Evolutionary conservation across 2,329 filamentous ascomycete species (phyloP).

Genomic region (Apiospora rasikravindrae): DNA sequence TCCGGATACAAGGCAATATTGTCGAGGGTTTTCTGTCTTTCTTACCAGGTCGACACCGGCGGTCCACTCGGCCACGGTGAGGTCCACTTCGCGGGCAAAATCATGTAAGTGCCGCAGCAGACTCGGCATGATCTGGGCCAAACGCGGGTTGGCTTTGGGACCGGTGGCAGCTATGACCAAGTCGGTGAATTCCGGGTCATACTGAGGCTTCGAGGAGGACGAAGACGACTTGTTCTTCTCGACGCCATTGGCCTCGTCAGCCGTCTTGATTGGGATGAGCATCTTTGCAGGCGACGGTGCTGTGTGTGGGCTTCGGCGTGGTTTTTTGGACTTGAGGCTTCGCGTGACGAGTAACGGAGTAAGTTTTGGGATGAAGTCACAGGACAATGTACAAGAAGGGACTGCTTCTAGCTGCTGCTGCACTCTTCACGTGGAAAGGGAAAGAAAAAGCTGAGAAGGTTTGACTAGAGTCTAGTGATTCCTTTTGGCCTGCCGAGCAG

Average conservation of each 20-base stretch:
- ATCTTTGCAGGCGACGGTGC: neutral
- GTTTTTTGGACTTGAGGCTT: neutral
- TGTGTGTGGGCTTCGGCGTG: neutral
- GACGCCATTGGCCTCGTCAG: neutral
- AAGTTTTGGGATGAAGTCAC: neutral
- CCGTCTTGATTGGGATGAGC: neutral
- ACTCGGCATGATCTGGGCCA: constrained; percentile 69
- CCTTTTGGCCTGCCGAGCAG: neutral
- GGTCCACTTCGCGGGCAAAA: constrained; percentile 78
- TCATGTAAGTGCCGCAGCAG: constrained; percentile 80
- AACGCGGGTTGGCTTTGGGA: constrained; percentile 70
- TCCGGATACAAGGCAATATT: neutral
- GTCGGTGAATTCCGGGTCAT: constrained; percentile 64
- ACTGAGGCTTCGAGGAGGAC: neutral
- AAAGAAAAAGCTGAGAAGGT: neutral
- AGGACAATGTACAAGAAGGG: no score
- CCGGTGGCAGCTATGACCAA: constrained; percentile 77
- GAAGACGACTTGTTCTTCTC: neutral
- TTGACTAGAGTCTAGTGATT: neutral
- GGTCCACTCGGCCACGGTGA: constrained; percentile 83
- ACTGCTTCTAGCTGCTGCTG: neutral
- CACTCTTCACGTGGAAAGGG: neutral
- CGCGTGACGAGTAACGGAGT: neutral
- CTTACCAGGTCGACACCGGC: constrained; percentile 64
- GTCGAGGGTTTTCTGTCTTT: no score